Percentiles rank a stretch among this genome's conserved stretches.
Evolutionary conservation across 2,329 filamentous ascomycete species (phyloP).

Genomic region (Botrytis cinerea): DNA sequence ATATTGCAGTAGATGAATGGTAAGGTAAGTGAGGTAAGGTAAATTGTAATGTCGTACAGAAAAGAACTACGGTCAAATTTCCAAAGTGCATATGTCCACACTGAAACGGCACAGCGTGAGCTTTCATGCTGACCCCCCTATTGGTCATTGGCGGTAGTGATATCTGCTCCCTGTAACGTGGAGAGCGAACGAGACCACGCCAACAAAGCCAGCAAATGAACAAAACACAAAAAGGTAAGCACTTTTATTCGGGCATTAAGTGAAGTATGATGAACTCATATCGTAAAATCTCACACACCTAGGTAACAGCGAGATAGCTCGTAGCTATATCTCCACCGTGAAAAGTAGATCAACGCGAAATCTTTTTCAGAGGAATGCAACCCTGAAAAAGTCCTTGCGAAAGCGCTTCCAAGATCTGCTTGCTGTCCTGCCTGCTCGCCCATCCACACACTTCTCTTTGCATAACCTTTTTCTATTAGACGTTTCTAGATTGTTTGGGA

Average conservation of each 20-base stretch:
- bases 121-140: slow-evolving; percentile 21
- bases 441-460: not conserved
- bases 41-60: slow-evolving; percentile 17
- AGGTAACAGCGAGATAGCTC: not conserved
- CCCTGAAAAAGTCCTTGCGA: not conserved
- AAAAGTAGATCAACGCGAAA: not conserved
- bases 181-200: slow-evolving; percentile 17
- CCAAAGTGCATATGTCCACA: slow-evolving; percentile 2
- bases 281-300: slow-evolving; percentile 20
- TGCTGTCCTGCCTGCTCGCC: not conserved
- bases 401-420: not conserved
- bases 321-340: slow-evolving; percentile 9
- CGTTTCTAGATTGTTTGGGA: slow-evolving; percentile 17
- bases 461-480: not conserved
- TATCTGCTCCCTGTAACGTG: slow-evolving; percentile 21
- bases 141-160: slow-evolving; percentile 19
- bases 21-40: not conserved
- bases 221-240: slow-evolving; percentile 15
- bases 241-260: slow-evolving; percentile 4
- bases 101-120: slow-evolving; percentile 24
- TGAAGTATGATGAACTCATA: slow-evolving; percentile 1
- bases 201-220: slow-evolving; percentile 19
- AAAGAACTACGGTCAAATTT: slow-evolving; percentile 13
- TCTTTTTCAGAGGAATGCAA: not conserved
- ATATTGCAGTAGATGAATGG: not conserved